These are phyloP conservation scores for Phytophthora constricta DNA, from an alignment of 352 stramenopile species.

Conservation along the genomic window DNA sequence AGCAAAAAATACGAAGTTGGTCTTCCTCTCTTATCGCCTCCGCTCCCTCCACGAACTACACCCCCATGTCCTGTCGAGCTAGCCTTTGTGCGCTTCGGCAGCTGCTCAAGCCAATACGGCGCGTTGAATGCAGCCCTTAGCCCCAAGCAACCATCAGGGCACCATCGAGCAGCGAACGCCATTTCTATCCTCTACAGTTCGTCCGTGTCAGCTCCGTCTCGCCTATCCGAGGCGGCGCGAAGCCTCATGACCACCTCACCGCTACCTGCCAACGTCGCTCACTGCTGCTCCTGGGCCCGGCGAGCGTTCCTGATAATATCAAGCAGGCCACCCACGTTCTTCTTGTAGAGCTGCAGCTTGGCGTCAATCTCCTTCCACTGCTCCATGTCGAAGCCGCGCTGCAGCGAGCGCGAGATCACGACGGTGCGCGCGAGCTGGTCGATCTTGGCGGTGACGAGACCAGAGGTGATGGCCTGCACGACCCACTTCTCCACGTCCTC, in stretches of 20 bases:
- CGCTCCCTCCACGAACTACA: too few relatives aligned
- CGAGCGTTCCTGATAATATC: slow-evolving; percentile 80
- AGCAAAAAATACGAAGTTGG: not conserved
- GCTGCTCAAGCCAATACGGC: not conserved
- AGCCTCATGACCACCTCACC: not conserved
- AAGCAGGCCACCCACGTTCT: slow-evolving; percentile 92
- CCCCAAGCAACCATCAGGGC: not conserved
- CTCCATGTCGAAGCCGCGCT: slow-evolving; percentile 84
- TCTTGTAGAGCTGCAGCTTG: slow-evolving; percentile 93
- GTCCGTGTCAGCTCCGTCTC: not conserved
- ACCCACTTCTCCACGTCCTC: slow-evolving; percentile 95
- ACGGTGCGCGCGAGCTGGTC: slow-evolving; percentile 94
- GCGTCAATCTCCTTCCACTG: slow-evolving; percentile 92
- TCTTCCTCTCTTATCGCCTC: too few relatives aligned
- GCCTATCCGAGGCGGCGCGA: not conserved
- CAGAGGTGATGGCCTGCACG: slow-evolving; percentile 92
- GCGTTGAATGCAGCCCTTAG: not conserved
- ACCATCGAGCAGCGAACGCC: not conserved
- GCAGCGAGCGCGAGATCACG: slow-evolving; percentile 79
- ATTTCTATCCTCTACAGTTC: slow-evolving; percentile 1
- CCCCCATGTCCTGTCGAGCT: not conserved
- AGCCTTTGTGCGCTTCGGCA: not conserved
- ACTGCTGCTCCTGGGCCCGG: slow-evolving; percentile 72
- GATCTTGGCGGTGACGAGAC: slow-evolving; percentile 94
- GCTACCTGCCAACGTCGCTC: slow-evolving; percentile 10